These are phyloP conservation scores for Panaeolus cyanescens DNA, from an alignment of 768 basidiomycete species.

Conservation along the genomic window DNA sequence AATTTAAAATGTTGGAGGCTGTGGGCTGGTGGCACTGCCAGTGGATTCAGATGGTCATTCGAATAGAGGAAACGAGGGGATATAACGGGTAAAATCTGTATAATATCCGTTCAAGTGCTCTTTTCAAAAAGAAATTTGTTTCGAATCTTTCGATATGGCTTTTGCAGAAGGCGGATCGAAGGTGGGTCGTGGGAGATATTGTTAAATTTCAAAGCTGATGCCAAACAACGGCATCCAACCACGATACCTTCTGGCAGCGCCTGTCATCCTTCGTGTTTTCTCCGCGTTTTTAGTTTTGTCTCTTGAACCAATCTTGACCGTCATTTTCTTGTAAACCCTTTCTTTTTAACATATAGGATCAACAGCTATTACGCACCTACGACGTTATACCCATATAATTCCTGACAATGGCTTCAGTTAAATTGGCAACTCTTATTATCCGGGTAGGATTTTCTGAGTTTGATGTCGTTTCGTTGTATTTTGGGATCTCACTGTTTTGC, in stretches of 20 bases:
- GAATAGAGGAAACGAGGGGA: too few species aligned
- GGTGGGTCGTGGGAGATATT: background rate
- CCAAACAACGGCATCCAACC: background rate
- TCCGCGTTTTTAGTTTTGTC: too few species aligned
- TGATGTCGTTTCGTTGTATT: background rate
- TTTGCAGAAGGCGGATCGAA: background rate
- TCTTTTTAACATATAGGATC: background rate
- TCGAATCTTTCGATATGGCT: too few species aligned
- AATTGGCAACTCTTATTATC: conserved; percentile 74
- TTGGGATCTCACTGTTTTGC: background rate
- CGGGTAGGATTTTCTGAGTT: conserved; percentile 50
- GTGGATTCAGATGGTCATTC: too few species aligned
- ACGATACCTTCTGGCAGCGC: background rate
- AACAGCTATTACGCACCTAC: background rate
- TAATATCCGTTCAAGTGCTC: too few species aligned
- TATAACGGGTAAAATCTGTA: too few species aligned
- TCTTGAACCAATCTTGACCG: too few species aligned
- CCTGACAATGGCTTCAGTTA: conserved; percentile 64
- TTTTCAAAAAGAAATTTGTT: too few species aligned
- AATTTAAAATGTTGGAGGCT: too few species aligned
- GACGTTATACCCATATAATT: background rate
- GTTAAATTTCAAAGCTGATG: background rate
- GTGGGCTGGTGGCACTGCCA: too few species aligned
- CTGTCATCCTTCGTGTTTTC: too few species aligned
- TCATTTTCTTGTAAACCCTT: background rate